phyloP scores from a whole-genome alignment of 2,329 filamentous ascomycete species.

The Chaetomium globosum region DNA sequence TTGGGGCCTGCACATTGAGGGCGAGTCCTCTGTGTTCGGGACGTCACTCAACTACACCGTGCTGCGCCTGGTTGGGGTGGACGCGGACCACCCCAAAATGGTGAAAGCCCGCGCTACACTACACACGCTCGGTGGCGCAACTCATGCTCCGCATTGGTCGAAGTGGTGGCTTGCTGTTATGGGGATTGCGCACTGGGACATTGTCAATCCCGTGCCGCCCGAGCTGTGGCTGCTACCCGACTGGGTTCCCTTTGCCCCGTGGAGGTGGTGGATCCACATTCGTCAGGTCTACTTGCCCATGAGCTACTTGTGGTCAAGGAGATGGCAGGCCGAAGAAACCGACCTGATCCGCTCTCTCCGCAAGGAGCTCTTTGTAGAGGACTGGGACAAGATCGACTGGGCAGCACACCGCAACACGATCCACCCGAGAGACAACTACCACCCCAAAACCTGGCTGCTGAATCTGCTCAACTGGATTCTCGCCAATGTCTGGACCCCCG shows the following conservation, averaged over 20 bases:
- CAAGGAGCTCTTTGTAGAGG: conserved; percentile 79
- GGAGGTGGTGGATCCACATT: conserved; percentile 98
- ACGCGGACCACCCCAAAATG: conserved; percentile 81
- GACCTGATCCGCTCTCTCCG: conserved; percentile 72
- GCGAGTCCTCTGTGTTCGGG: conserved; percentile 87
- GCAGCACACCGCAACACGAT: conserved; percentile 79
- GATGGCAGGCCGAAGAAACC: conserved; percentile 76
- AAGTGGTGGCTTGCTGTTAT: conserved; percentile 93
- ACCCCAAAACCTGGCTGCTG: conserved; percentile 85
- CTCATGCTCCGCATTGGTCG: conserved; percentile 88
- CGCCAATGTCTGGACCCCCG: conserved; percentile 78
- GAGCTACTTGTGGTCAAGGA: conserved; percentile 84
- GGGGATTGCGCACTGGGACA: conserved; percentile 83
- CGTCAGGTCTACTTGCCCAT: conserved; percentile 95
- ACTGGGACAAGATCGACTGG: conserved; percentile 79
- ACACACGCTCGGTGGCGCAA: conserved; percentile 82
- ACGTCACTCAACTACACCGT: conserved; percentile 84
- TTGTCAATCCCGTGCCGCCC: conserved; percentile 90
- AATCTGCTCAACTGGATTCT: conserved; percentile 78
- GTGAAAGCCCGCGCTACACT: conserved; percentile 79
- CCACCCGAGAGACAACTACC: conserved; percentile 78
- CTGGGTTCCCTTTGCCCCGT: conserved; percentile 86
- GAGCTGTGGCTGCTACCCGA: conserved; percentile 93
- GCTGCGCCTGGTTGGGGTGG: conserved; percentile 78
- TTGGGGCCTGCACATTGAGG: conserved; percentile 96